Base-by-base conservation (phyloP, 495 filamentous ascomycete genomes). In the Xylaria sp. region DNA sequence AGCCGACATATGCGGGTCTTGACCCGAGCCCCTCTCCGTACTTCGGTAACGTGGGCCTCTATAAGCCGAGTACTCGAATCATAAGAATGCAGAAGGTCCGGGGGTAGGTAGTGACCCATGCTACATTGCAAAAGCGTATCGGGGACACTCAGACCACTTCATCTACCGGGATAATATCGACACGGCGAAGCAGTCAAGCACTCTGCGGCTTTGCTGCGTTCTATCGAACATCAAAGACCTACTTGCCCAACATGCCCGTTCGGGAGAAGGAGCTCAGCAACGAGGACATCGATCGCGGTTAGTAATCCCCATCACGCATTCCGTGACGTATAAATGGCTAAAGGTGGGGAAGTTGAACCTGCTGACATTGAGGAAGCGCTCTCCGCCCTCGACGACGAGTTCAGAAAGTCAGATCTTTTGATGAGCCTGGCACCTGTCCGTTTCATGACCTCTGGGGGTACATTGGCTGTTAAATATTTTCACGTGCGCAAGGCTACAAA, bases 361-460 rank as follows among this genome's bases (percentile, higher is more conserved):
- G 55, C 55, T 37, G 29, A 19, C 4, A n/a, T 17, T 62, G 3
- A 29, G 35, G 19, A 15, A 68, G 53, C 52, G 6, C 31, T 68
- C 5, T 58, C 50, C 14, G 52, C 66, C 26, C 66, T 71, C 3
- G 69, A 71, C 21, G 37, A 21, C 4, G 61, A 52, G 21, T 65
- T 67, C 12, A 48, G 24, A 26, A 41, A 33, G 15, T 71, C 69
- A 11, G 33, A 66, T 19, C 29, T 59, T 17, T 37, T 67, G 15
- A 65, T 55, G 61, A 48, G 69, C 61, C 3, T 71, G 4, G 61
- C 69, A 17, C 69, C 69, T 21, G 55, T 71, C 35, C 69, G 61
- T 14, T 71, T 71, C 48, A 46, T 71, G 44, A 58, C 35, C 9
- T 35, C 62, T 35, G 69, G 61, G 7, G 50, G 69, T 8, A 58